phyloP scores from a whole-genome alignment of 371 early-diverging fungal species.

The Lichtheimia ornata region DNA sequence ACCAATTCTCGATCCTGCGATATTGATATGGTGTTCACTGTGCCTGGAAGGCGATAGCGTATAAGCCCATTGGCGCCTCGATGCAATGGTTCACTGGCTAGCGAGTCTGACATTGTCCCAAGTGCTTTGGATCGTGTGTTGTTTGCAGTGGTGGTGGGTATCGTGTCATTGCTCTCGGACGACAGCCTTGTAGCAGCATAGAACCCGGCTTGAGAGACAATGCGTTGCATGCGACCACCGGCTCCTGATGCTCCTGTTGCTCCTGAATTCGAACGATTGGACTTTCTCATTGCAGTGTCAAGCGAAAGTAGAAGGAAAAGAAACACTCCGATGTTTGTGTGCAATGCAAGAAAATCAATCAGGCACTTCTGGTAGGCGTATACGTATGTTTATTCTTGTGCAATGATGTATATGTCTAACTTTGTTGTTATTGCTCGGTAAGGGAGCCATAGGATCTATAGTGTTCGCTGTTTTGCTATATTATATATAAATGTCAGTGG shows the following conservation, averaged over 20 bases:
- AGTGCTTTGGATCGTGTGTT: no score
- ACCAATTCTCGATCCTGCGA: conserved; percentile 67
- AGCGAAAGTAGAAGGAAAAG: neutral
- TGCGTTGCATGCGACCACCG: conserved; percentile 24
- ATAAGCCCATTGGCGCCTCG: conserved; percentile 11
- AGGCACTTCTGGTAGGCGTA: no score
- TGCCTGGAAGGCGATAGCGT: conserved; percentile 44
- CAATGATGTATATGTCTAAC: no score
- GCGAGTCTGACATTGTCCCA: neutral
- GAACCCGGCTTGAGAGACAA: conserved; percentile 23
- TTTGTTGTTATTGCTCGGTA: no score
- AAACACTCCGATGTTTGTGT: conserved; percentile 3
- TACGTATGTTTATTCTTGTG: no score
- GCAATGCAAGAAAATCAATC: neutral
- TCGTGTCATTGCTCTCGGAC: conserved; percentile 7
- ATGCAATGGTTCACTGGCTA: neutral
- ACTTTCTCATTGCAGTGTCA: conserved; percentile 3
- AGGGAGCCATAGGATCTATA: no score
- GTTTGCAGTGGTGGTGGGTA: neutral
- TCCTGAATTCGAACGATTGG: conserved; percentile 7
- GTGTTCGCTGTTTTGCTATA: no score
- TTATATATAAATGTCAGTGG: no score
- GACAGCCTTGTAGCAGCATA: conserved; percentile 19
- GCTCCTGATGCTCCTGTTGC: conserved; percentile 1
- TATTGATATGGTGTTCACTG: conserved; percentile 63